Evolutionary conservation across 805 yeast species (phyloP), one percentile per base, ranked within the genome.

Genomic region (Diddensiella santjacobensis): DNA sequence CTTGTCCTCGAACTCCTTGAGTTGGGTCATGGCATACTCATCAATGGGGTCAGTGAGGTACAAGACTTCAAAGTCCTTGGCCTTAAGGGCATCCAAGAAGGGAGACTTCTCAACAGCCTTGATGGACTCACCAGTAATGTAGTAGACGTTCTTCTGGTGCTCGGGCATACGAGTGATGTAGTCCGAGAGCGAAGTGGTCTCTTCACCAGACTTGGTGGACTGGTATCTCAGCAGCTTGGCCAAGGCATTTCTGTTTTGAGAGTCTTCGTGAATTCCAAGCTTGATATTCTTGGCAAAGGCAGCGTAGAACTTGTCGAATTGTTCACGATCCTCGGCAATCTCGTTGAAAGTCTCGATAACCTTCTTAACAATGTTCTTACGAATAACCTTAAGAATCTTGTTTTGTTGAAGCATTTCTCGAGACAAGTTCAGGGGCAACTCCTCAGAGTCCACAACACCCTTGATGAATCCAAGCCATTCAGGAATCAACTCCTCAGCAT

Each of bases 361-460:
- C 77, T 93, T 91, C 90, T 93, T 93, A 73, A 93, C 95, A 68
- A 93, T 85, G 83, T 93, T 93, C 91, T 93, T 93, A 81, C 95
- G 89, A 71, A 93, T 93, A 58, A 93, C 99, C 86, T 93, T 93
- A 77, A 93, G 82, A 74, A 93, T 93, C 87, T 93, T 93, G 88
- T 93, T 93, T 79, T 93, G 99, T 79, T 93, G 99, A 70, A 93
- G 82, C 86, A 95, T 86, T 79, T 93, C 99, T 87, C 99, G 91
- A 64, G 99, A 93, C 78, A 93, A 81, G 91, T 93, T 93, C 75
- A 93, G 84, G 74, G 99, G 99, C 74, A 93, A 80, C 76, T 93
- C 99, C 79, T 93, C 98, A 63, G 97, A 88, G 78, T 93, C 99
- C 58, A 93, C 99, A 73, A 93, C 99, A 84, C 99, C 99, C 78